These are phyloP conservation scores for Mucor irregularis DNA, from an alignment of 371 early-diverging fungal species.

Conservation along the genomic window DNA sequence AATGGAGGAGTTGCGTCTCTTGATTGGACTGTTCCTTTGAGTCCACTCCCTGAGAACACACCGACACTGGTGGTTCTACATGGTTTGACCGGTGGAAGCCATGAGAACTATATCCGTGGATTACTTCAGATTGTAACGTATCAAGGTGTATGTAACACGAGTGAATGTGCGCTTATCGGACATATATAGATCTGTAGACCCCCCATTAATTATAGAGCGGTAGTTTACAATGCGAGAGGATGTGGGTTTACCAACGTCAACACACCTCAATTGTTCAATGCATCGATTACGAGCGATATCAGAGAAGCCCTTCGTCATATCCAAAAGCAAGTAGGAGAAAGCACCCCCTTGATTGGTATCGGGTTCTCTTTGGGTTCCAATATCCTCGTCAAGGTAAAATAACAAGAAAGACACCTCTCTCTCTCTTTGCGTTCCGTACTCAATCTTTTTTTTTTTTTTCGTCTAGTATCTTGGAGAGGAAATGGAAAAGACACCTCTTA, in stretches of 20 bases:
- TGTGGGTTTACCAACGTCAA: constrained; percentile 72
- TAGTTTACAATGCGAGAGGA: constrained; percentile 84
- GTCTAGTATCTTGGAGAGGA: constrained; percentile 75
- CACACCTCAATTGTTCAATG: constrained; percentile 75
- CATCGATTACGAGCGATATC: constrained; percentile 79
- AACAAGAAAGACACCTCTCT: too few relatives aligned
- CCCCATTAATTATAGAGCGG: constrained; percentile 60
- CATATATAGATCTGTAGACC: constrained; percentile 22
- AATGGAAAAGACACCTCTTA: constrained; percentile 66
- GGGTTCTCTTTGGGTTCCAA: constrained; percentile 90
- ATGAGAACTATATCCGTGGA: constrained; percentile 78
- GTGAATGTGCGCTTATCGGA: not conserved
- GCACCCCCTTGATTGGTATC: constrained; percentile 64
- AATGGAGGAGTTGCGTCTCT: constrained; percentile 84
- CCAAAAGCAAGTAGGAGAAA: constrained; percentile 46
- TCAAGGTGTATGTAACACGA: not conserved
- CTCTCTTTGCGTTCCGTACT: too few relatives aligned
- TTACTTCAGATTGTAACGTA: constrained; percentile 56
- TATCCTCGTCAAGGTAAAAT: constrained; percentile 70
- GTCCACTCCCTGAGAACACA: constrained; percentile 49
- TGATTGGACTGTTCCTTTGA: constrained; percentile 70
- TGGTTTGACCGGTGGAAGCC: constrained; percentile 84
- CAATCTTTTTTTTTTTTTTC: too few relatives aligned
- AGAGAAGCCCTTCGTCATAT: constrained; percentile 57
- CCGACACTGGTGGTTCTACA: constrained; percentile 76